A percentile compares a stretch with the other conserved stretches of the same genome.
Conservation (phyloP, 441 rosid genomes). For the Breynia disticha region DNA sequence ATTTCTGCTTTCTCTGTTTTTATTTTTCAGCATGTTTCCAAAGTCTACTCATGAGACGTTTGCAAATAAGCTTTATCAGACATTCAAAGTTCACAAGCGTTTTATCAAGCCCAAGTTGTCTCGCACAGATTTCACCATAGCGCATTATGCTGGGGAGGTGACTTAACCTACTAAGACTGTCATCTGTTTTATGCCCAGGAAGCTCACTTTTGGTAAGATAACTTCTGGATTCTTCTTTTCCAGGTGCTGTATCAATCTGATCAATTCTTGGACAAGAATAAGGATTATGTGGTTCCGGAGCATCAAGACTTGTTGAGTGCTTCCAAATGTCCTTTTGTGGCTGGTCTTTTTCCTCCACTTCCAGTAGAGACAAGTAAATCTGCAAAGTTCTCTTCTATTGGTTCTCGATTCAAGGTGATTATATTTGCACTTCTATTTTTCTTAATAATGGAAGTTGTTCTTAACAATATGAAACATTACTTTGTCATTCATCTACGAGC, state of each 20-base stretch:
- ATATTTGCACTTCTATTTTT: slow-evolving; percentile 12
- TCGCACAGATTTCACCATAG: slow-evolving; percentile 82
- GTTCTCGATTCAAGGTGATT: slow-evolving; percentile 90
- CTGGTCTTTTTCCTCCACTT: slow-evolving; percentile 85
- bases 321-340: slow-evolving; percentile 79
- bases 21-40: slow-evolving; percentile 88
- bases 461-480: background rate
- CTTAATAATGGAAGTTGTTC: background rate
- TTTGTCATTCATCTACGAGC: background rate
- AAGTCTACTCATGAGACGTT: slow-evolving; percentile 99
- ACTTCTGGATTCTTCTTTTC: slow-evolving; percentile 9
- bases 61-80: slow-evolving; percentile 89
- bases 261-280: slow-evolving; percentile 95
- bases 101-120: slow-evolving; percentile 94
- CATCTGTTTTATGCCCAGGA: background rate
- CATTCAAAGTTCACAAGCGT: slow-evolving; percentile 79
- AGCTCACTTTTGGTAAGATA: slow-evolving; percentile 8
- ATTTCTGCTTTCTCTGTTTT: too few species aligned
- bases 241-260: slow-evolving; percentile 95
- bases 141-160: slow-evolving; percentile 99
- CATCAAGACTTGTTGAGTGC: slow-evolving; percentile 81
- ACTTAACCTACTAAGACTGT: slow-evolving; percentile 7
- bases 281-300: slow-evolving; percentile 94
- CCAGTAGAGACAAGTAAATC: slow-evolving; percentile 91
- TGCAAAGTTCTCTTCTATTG: slow-evolving; percentile 92